Base-by-base conservation (phyloP, 331 rosid species). In the Pyrus hybrid region DNA sequence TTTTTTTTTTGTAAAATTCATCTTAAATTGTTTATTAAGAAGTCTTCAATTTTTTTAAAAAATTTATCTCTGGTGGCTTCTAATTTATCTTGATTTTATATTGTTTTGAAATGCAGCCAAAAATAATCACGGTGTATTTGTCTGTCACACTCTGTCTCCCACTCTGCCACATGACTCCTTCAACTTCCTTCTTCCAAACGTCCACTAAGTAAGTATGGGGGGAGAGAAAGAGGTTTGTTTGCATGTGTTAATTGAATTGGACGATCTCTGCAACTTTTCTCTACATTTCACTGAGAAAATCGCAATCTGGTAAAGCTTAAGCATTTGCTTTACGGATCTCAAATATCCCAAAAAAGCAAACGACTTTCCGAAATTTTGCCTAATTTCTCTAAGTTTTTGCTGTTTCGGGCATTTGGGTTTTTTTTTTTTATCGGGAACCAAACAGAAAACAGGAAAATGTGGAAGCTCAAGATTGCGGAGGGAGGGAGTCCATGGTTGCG, bases 401-500 rank as follows among this genome's bases (percentile, higher is more conserved):
- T 8, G n/a, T 32, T 32, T 64, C 47, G 10, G 23, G 47, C 69
- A 64, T 64, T 32, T 64, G 12, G 47, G 0, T 64, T 64, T 64
- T 13, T 45, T 45, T 1, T 13, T 45, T 13, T 29, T 29, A 2
- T 29, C 17, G 17, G 69, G 7, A 64, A 32, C 47, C 69, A 20
- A 64, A 6, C 22, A 28, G 67, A 63, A 14, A 16, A 16, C 67
- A 12, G n/a, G 14, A 70, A 35, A 88, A 91, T 92, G 97, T 92
- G 97, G 97, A 92, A 85, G 88, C 87, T 92, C 63, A 92, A 92
- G 86, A 51, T 88, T 71, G 93, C 88, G 0, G 95, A 91, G 58
- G 97, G 93, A n/a, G 90, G 85, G 29, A 88, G 33, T 71, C 90
- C 93, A 7, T 91, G 96, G 96, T 81, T 91, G 63, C 88, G 94